phyloP scores from a whole-genome alignment of 2,329 filamentous ascomycete species.

The Penicillium palitans region DNA sequence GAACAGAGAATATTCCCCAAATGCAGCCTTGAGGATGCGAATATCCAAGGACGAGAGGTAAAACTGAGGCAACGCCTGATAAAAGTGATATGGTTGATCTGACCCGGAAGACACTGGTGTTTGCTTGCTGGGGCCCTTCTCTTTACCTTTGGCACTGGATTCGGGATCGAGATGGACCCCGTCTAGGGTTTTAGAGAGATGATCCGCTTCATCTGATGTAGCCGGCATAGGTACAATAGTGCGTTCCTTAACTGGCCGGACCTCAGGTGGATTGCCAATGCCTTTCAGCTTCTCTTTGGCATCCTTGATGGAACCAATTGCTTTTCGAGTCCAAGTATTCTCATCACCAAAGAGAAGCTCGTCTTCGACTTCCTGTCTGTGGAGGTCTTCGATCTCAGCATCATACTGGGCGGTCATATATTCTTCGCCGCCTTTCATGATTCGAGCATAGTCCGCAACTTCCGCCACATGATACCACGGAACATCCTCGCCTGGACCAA shows the following conservation, averaged over 20 bases:
- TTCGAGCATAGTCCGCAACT: slow-evolving; percentile 87
- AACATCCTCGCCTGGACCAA: slow-evolving; percentile 71
- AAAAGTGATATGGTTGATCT: slow-evolving; percentile 74
- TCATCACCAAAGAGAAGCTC: slow-evolving; percentile 90
- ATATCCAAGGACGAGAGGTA: slow-evolving; percentile 91
- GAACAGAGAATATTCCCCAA: slow-evolving; percentile 77
- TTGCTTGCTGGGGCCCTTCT: slow-evolving; percentile 28
- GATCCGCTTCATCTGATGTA: slow-evolving; percentile 21
- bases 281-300: slow-evolving; percentile 73
- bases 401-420: slow-evolving; percentile 85
- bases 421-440: slow-evolving; percentile 89
- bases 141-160: slow-evolving; percentile 25
- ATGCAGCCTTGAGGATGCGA: slow-evolving; percentile 84
- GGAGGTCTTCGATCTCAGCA: slow-evolving; percentile 71
- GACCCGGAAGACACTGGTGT: slow-evolving; percentile 47
- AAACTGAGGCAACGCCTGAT: slow-evolving; percentile 81
- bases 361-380: slow-evolving; percentile 79
- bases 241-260: slow-evolving; percentile 48
- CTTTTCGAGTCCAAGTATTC: slow-evolving; percentile 86
- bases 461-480: slow-evolving; percentile 96
- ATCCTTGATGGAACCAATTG: slow-evolving; percentile 70
- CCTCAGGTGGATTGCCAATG: slow-evolving; percentile 64
- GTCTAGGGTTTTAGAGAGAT: slow-evolving; percentile 29
- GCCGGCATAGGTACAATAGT: slow-evolving; percentile 48
- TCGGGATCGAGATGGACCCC: slow-evolving; percentile 23